phyloP scores from a whole-genome alignment of 805 yeast genomes.

The Myxozyma sirexii region DNA sequence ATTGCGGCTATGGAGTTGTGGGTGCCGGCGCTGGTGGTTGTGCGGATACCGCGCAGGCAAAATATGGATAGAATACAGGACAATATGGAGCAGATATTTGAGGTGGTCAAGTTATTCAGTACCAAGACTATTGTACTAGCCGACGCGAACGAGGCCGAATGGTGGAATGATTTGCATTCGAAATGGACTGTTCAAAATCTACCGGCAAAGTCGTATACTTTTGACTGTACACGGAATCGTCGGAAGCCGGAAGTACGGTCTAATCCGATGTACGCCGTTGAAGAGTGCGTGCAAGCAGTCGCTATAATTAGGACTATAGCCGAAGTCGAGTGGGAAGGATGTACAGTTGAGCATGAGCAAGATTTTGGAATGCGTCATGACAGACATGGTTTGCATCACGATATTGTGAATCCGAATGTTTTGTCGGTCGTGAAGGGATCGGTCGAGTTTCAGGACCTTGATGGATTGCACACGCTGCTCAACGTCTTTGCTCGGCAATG shows the following conservation, averaged over 20 bases:
- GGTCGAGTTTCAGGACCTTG: background rate
- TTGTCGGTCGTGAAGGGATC: constrained; percentile 1
- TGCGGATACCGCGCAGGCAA: background rate
- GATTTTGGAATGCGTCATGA: no score
- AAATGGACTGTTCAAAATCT: no score
- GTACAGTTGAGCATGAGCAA: background rate
- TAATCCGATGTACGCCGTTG: background rate
- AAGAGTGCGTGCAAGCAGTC: background rate
- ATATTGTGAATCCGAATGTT: background rate
- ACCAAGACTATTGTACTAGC: background rate
- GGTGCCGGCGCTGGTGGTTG: background rate
- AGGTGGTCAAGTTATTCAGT: background rate
- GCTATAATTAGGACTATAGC: background rate
- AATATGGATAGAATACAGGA: background rate
- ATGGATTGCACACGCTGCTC: constrained; percentile 50
- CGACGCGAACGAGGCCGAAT: constrained; percentile 2
- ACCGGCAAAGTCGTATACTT: no score
- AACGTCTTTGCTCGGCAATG: constrained; percentile 47
- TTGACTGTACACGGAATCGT: no score
- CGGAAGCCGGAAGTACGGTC: no score
- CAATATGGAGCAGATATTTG: background rate
- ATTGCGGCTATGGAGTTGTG: background rate
- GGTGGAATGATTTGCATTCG: background rate
- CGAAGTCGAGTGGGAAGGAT: background rate
- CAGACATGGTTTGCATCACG: background rate